Base-by-base conservation (phyloP, 805 yeast genomes). In the Metschnikowia baotianmanensis region DNA sequence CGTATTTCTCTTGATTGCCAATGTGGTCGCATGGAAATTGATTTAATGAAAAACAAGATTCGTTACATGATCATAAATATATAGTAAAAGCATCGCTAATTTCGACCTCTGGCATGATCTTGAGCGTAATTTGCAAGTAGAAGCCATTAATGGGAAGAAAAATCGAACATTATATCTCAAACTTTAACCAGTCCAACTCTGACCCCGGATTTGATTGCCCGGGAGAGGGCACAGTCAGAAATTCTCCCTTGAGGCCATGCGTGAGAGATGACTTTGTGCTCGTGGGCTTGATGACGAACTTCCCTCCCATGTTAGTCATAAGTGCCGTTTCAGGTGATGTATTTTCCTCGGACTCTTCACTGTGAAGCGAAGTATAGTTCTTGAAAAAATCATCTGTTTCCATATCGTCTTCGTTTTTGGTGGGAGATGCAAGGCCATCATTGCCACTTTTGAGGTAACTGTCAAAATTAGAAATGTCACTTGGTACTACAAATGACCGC, bases 181-280 rank as follows among this genome's bases (percentile, higher is more conserved):
- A 62, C 49, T 61, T 62, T 40, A 62, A 51, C 67, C 67, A 62
- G 36, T 61, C 65, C 23, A 62, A 51, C 31, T 60, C 63, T 34
- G 52, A 49, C 18, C 47, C 35, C 9, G 50, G 55, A 38, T 52
- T 48, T 27, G 37, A 16, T 25, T 33, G 31, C 2, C 33, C 42
- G 2, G 19, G 21, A 8, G 19, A 6, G 6, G 27, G 17, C 12
- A 17, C 16, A 3, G 21, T 20, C 9, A 22, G 38, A 20, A 24
- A 20, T 1, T 33, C 39, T 17, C 41, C 35, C 47, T 40, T 50
- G 35, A 51, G 54, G 16, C 55, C 55, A 19, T 44, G 46, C 10
- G 55, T 51, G 19, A 51, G 52, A 17, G 51, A 19, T 5, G 52
- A 48, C 18, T 42, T 36, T 15, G 51, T 45, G 25, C 26, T 30